These are phyloP conservation scores for Candida dubliniensis DNA, from an alignment of 1,139 yeast genomes.

Conservation along the genomic window DNA sequence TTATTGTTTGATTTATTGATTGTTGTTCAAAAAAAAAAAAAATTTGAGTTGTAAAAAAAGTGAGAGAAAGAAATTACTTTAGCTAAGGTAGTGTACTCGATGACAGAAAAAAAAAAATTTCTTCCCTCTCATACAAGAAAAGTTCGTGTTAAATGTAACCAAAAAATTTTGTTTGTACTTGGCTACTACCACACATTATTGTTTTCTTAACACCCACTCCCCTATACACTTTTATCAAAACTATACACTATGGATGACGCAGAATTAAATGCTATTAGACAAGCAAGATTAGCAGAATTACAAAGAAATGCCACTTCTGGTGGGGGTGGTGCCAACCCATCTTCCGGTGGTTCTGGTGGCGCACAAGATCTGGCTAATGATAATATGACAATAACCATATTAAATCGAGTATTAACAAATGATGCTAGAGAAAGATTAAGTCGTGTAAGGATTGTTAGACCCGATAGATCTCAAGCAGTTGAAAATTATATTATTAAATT, in stretches of 20 bases:
- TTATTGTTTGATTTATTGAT: too few relatives aligned
- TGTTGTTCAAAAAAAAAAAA: too few relatives aligned
- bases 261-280: constrained; percentile 84
- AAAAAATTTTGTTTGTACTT: too few relatives aligned
- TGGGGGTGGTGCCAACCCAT: constrained; percentile 23
- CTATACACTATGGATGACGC: constrained; percentile 60
- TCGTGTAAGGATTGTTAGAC: constrained; percentile 84
- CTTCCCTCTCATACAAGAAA: too few relatives aligned
- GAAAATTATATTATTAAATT: constrained; percentile 75
- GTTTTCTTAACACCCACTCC: neutral
- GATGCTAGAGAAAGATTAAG: constrained; percentile 86
- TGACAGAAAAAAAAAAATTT: too few relatives aligned
- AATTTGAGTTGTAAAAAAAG: too few relatives aligned
- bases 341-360: constrained; percentile 19
- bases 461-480: constrained; percentile 89
- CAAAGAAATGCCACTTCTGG: constrained; percentile 49
- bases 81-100: too few relatives aligned
- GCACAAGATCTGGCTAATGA: constrained; percentile 23
- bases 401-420: constrained; percentile 74
- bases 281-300: constrained; percentile 82
- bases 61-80: too few relatives aligned
- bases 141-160: too few relatives aligned
- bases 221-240: neutral
- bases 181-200: neutral
- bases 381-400: constrained; percentile 39